Base-by-base conservation (phyloP, 257 asterid genomes). In the Nemophila menziesii region DNA sequence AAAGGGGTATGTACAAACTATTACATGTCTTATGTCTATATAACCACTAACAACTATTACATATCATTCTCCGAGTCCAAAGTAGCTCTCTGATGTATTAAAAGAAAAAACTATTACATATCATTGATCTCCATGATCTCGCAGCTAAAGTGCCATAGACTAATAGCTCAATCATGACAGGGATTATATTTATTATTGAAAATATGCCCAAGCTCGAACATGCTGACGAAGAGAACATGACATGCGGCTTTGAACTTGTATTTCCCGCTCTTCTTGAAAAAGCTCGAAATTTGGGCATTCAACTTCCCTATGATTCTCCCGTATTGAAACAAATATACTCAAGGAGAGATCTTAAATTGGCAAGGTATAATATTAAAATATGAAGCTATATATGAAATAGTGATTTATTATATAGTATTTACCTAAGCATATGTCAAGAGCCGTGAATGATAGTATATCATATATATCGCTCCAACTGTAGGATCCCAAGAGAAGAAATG, bases 191-290 rank as follows among this genome's bases (percentile, higher is more conserved):
- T 63, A 43, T 71, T n/a, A 65, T 60, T 16, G 70, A 69, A 24
- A 66, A 63, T 39, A 40, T 64, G 43, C 0, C 29, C 2, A 51
- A 56, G 42, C 75, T 66, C 4, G 41, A 56, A 33, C 46, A 33
- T 1, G 64, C 50, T 5, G 13, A 48, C 15, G 50, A 19, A 1
- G 76, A 66, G 22, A 63, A 57, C 56, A 58, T 72, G 66, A 55
- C 65, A 0, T 48, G 63, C n/a, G 86, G 76, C 18, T 76, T 76
- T 54, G 72, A 71, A 57, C 15, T 71, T 27, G 64, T 56, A 27
- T 57, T 70, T 33, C 73, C 77, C 26, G 51, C 77, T 20, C 63
- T 65, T n/a, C 39, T 70, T 15, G 50, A 49, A 44, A 61, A 27
- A 49, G 77, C 77, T 0, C 45, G 38, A 52, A 48, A 41, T 2